Conservation (phyloP, 2,329 filamentous ascomycete species). For the Microcyclospora pomicola region DNA sequence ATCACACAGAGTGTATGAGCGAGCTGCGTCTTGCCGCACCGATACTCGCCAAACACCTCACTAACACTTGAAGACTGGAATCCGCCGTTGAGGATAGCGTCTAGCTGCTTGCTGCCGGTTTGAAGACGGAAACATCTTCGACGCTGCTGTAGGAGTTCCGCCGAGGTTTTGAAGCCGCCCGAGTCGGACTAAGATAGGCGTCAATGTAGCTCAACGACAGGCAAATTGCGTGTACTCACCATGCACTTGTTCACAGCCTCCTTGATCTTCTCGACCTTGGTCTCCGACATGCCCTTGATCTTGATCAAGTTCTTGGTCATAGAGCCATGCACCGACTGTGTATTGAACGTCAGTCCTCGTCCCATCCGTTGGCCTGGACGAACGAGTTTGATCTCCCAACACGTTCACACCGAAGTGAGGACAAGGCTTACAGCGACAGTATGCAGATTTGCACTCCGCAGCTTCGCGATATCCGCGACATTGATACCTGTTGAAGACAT, state of each 20-base stretch:
- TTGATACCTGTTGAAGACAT: constrained; percentile 39
- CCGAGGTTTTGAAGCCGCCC: constrained; percentile 50
- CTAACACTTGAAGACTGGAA: constrained; percentile 60
- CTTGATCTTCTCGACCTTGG: constrained; percentile 58
- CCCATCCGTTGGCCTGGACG: not conserved
- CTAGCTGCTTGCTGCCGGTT: constrained; percentile 56
- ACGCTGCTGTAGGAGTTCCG: constrained; percentile 48
- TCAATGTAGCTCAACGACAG: constrained; percentile 3
- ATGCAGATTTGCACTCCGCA: constrained; percentile 49
- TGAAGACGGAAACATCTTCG: constrained; percentile 52
- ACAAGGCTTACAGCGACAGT: constrained; percentile 42
- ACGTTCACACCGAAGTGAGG: no score
- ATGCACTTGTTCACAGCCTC: constrained; percentile 50
- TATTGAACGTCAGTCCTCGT: not conserved
- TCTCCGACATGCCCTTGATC: constrained; percentile 57
- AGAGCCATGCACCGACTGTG: constrained; percentile 44
- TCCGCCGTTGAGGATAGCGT: constrained; percentile 49
- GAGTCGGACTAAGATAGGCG: constrained; percentile 36
- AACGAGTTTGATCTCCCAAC: not conserved
- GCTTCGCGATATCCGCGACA: constrained; percentile 50
- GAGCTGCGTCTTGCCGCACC: constrained; percentile 57
- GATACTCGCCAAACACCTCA: constrained; percentile 48
- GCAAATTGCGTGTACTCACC: constrained; percentile 22
- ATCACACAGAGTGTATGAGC: constrained; percentile 56
- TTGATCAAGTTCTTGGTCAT: constrained; percentile 48